phyloP scores from a whole-genome alignment of 2,329 filamentous ascomycete species.

The Fusarium mundagurra region DNA sequence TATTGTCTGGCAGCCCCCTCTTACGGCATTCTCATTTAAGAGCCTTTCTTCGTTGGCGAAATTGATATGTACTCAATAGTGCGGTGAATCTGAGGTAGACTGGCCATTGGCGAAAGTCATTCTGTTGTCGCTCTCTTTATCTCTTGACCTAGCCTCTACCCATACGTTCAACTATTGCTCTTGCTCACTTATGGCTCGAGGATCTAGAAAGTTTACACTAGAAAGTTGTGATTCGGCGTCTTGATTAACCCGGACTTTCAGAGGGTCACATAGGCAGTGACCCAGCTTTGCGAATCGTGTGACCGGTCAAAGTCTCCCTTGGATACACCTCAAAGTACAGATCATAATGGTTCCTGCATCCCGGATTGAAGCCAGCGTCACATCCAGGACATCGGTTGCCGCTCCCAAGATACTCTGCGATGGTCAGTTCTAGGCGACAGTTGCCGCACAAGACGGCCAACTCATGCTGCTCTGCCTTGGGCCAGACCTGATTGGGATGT shows the following conservation, averaged over 20 bases:
- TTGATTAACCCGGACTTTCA: accelerated
- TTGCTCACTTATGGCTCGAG: neutral
- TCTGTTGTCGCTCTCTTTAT: neutral
- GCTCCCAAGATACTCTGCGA: neutral
- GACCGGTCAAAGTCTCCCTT: neutral
- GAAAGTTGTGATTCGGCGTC: neutral
- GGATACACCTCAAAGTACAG: slow-evolving; percentile 10
- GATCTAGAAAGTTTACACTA: neutral
- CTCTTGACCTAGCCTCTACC: neutral
- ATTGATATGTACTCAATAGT: neutral
- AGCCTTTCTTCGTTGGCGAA: neutral
- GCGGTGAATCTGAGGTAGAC: accelerated
- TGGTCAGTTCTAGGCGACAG: neutral
- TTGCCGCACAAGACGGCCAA: slow-evolving; percentile 9
- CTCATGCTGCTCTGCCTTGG: neutral
- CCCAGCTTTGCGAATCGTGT: no score
- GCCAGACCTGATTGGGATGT: neutral
- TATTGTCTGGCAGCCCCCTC: accelerated
- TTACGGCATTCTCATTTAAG: neutral
- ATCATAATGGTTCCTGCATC: slow-evolving; percentile 11
- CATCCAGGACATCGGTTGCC: neutral
- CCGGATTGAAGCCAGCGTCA: slow-evolving; percentile 12
- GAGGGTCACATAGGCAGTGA: accelerated
- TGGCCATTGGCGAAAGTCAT: no score
- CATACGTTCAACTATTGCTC: neutral